These are phyloP conservation scores for Zygosaccharomyces pseudobailii DNA, from an alignment of 1,139 yeast species.

Conservation along the genomic window DNA sequence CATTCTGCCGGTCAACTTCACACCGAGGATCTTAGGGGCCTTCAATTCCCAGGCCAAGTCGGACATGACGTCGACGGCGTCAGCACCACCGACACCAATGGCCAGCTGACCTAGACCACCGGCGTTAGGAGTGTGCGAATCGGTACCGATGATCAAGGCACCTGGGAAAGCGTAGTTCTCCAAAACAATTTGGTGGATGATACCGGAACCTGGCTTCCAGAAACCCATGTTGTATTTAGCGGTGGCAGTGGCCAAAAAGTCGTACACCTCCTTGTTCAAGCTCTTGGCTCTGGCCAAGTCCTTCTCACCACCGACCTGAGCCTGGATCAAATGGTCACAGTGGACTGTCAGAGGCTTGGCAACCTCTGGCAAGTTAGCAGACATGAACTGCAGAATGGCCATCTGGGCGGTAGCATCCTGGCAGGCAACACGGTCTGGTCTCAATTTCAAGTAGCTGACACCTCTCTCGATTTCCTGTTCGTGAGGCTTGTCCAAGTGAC, in stretches of 20 bases:
- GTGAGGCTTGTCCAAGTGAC: conserved; percentile 94
- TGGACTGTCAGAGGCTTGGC: conserved; percentile 98
- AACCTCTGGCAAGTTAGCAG: conserved; percentile 90
- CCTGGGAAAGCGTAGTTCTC: conserved; percentile 99
- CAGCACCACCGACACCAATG: conserved; percentile 99
- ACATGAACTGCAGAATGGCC: conserved; percentile 98
- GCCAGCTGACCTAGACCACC: conserved; percentile 99
- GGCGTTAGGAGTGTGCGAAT: conserved; percentile 98
- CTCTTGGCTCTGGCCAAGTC: conserved; percentile 92
- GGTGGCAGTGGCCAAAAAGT: conserved; percentile 88
- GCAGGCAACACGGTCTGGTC: conserved; percentile 99
- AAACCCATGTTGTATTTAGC: conserved; percentile 98
- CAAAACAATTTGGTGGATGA: conserved; percentile 93
- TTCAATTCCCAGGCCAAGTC: conserved; percentile 96
- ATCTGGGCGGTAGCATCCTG: conserved; percentile 99
- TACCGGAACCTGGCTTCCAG: conserved; percentile 99
- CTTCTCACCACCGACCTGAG: conserved; percentile 88
- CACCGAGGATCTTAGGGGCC: conserved; percentile 98
- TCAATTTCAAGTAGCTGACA: conserved; percentile 88
- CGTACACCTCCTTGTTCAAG: conserved; percentile 93
- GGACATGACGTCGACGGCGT: conserved; percentile 97
- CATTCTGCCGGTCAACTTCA: conserved; percentile 91
- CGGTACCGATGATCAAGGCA: conserved; percentile 95
- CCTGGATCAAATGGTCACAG: conserved; percentile 99
- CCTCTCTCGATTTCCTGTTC: conserved; percentile 95